phyloP scores from a whole-genome alignment of 1,284 basidiomycete species.

The Ceratobasidium sp. region DNA sequence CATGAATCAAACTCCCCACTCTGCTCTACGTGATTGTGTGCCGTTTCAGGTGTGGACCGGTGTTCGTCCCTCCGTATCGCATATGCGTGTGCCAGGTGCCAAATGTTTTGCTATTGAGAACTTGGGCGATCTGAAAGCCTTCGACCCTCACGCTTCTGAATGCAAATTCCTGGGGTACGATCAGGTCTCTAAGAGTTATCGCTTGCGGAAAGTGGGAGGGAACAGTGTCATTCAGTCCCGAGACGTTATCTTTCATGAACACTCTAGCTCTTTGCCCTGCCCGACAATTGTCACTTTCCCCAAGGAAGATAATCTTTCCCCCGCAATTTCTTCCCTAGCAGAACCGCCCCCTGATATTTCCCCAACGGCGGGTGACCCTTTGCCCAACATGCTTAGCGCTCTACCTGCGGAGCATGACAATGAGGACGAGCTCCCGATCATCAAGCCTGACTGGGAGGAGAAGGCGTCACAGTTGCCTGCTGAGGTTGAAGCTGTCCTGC shows the following conservation, averaged over 20 bases:
- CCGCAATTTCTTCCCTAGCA: too few relatives aligned
- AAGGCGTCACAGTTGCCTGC: background rate
- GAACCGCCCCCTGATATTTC: too few relatives aligned
- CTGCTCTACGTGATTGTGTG: background rate
- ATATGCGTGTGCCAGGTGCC: conserved; percentile 30
- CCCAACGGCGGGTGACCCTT: too few relatives aligned
- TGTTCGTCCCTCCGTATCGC: background rate
- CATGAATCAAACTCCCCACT: conserved; percentile 15
- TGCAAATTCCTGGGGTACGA: conserved; percentile 32
- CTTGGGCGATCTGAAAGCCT: background rate
- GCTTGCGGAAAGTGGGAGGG: background rate
- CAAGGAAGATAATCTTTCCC: too few relatives aligned
- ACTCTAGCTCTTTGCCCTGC: too few relatives aligned
- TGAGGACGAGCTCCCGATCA: too few relatives aligned
- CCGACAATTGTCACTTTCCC: too few relatives aligned
- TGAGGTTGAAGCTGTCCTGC: background rate
- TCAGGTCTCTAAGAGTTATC: conserved; percentile 1
- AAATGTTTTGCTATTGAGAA: background rate
- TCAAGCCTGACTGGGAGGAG: background rate
- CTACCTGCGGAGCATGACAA: too few relatives aligned
- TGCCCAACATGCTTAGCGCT: too few relatives aligned
- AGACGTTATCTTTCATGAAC: conserved; percentile 42
- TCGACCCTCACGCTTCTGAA: background rate
- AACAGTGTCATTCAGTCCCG: conserved; percentile 12
- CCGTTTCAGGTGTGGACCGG: conserved; percentile 3